Evolutionary conservation across 495 filamentous ascomycete genomes (phyloP).

Genomic region (Daldinia bambusicola): DNA sequence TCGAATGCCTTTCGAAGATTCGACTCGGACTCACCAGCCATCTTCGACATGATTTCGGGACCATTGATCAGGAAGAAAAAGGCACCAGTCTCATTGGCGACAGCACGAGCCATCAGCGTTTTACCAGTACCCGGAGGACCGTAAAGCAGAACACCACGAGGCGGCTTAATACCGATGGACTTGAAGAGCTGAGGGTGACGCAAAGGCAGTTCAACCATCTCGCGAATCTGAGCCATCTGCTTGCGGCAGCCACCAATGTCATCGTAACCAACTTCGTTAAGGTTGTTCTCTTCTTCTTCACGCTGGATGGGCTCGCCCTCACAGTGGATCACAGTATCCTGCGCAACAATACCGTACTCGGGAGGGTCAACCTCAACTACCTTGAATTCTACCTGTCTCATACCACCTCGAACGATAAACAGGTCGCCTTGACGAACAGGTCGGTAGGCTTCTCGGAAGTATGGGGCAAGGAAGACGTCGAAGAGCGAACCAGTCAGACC

Average conservation of each 20-base stretch:
- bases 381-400: slow-evolving; percentile 99
- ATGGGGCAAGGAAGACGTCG: slow-evolving; percentile 98
- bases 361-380: slow-evolving; percentile 98
- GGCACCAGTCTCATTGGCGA: slow-evolving; percentile 97
- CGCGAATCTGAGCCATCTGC: slow-evolving; percentile 99
- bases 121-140: slow-evolving; percentile 99
- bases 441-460: slow-evolving; percentile 98
- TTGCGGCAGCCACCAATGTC: slow-evolving; percentile 99
- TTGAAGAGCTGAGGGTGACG: slow-evolving; percentile 99
- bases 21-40: slow-evolving; percentile 98
- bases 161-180: slow-evolving; percentile 99
- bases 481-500: slow-evolving; percentile 96
- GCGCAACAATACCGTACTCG: slow-evolving; percentile 97
- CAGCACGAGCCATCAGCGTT: slow-evolving; percentile 97
- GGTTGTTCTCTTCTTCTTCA: slow-evolving; percentile 97
- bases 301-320: slow-evolving; percentile 98
- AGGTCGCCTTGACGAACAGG: slow-evolving; percentile 96
- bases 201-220: slow-evolving; percentile 95
- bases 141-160: slow-evolving; percentile 97
- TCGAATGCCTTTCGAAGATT: slow-evolving; percentile 98
- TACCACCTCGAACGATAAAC: slow-evolving; percentile 96
- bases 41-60: slow-evolving; percentile 99
- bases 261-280: slow-evolving; percentile 98
- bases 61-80: slow-evolving; percentile 99
- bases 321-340: slow-evolving; percentile 98